Base-by-base conservation (phyloP, 2,329 filamentous ascomycete genomes). In the Pseudogymnoascus sp. region DNA sequence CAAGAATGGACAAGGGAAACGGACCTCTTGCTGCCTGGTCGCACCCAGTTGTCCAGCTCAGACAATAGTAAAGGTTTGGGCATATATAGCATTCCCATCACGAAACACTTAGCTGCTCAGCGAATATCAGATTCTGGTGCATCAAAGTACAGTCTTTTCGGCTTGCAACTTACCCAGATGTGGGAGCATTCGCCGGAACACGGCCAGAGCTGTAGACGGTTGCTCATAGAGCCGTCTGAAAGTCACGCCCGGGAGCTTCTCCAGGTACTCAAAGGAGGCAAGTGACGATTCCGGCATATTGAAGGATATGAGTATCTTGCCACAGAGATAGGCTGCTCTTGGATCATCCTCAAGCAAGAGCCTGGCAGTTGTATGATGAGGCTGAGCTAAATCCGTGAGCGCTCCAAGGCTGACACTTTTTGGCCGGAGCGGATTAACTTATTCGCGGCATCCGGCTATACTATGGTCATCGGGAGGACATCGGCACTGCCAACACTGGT, bases 181-280 rank as follows among this genome's bases (percentile, higher is more conserved):
- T 64, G 95, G 91, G 64, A 99, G 84, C 92, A 99, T 97, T 78
- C 95, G 93, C 69, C 95, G 87, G 75, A 97, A 97, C 72, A 99
- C 93, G 69, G 95, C 95, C 68, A 99, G 86, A 38, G 93, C 90
- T 1, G 95, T 96, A 44, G 93, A 96, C 31, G 95, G 95, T 80
- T 97, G 93, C 78, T 93, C 89, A 81, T 99, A 99, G 53, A 99
- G 84, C 76, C 91, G 89, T 74, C 87, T 86, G 76, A 97, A 96
- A 37, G 91, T 96, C 44, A 90, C 91, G 67, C 93, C 91, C 60
- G 90, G 90, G 72, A 96, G 88, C 74, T 88, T 87, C 82, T 97
- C 93, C 74, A 97, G 88, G 78, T 96, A 97, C 74, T 97, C 93
- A 74, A 93, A 90, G 64, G 87, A 83, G 67, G 84, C 81, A 66